phyloP scores from a whole-genome alignment of 495 filamentous ascomycete species.

The Penicillium cosmopolitanum region DNA sequence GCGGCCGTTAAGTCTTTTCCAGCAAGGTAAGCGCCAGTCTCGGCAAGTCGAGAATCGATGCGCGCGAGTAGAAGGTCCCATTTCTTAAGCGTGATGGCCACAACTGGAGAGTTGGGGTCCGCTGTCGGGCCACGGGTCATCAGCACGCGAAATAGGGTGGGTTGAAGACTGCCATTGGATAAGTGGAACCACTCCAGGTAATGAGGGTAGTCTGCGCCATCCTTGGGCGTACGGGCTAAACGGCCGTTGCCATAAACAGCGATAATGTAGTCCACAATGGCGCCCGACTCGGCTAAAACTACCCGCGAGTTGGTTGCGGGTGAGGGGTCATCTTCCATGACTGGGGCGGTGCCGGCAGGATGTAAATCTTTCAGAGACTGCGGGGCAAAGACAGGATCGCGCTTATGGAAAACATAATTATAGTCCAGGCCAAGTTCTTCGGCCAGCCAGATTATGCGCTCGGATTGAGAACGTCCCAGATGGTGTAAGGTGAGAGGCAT shows the following conservation, averaged over 20 bases:
- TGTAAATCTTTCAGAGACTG: slow-evolving; percentile 55
- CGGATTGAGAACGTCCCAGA: slow-evolving; percentile 58
- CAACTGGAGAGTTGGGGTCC: slow-evolving; percentile 19
- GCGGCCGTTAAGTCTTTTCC: slow-evolving; percentile 63
- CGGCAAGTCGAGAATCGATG: slow-evolving; percentile 48
- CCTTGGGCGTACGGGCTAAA: slow-evolving; percentile 43
- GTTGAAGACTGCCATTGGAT: slow-evolving; percentile 58
- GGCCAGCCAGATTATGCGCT: slow-evolving; percentile 64
- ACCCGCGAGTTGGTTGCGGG: slow-evolving; percentile 34
- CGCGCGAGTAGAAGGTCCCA: slow-evolving; percentile 32
- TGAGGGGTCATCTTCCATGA: slow-evolving; percentile 54
- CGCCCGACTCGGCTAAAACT: slow-evolving; percentile 55
- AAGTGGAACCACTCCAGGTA: slow-evolving; percentile 67
- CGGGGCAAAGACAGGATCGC: slow-evolving; percentile 55
- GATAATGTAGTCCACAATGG: slow-evolving; percentile 61
- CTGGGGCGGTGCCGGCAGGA: slow-evolving; percentile 55
- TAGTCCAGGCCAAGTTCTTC: slow-evolving; percentile 64
- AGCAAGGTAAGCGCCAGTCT: slow-evolving; percentile 55
- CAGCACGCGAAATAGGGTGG: slow-evolving; percentile 33
- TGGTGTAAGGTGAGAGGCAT: slow-evolving; percentile 59
- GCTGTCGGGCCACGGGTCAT: slow-evolving; percentile 10
- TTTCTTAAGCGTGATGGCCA: slow-evolving; percentile 8
- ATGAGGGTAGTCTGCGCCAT: slow-evolving; percentile 50
- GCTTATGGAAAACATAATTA: slow-evolving; percentile 51
- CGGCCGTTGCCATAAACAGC: slow-evolving; percentile 50